Base-by-base conservation (phyloP, 805 yeast species). In the Saccharomycopsis vini region DNA sequence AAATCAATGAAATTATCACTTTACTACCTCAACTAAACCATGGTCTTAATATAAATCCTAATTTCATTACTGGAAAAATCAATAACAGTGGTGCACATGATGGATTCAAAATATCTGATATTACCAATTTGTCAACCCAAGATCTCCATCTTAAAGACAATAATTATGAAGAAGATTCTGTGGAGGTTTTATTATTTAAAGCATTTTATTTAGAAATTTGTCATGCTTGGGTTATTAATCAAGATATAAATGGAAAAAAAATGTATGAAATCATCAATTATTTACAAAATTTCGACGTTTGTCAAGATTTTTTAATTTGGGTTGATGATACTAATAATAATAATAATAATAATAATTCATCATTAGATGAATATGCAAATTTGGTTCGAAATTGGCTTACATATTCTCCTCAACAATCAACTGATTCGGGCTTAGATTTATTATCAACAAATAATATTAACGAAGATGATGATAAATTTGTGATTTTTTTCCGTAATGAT, bases 401-500 rank as follows among this genome's bases (percentile, higher is more conserved):
- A 2, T 62, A 69, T 20, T 77, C 87, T 50, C 74, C 78, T 5
- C 78, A 94, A 0, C 96, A 90, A 56, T 62, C 89, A 54, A 86
- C 97, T 0, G 65, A 63, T 1, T 62, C 66, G 39, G 98, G 98
- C 0, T 58, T 84, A 12, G 45, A 57, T 1, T 63, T 63, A 42
- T 58, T 84, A 49, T 9, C 9, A 19, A 10, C 18, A 9, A n/a
- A 10, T 15, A 63, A 65, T 47, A 58, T 62, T 4, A 54, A 67
- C 3, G 57, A 85, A 22, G 56, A 60, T 1, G 68, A 71, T 13
- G 78, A 78, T 34, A 71, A 79, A 5, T 68, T 79, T 44, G 74
- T 79, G 1, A 77, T 90, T 0, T 73, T 90, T 49, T 92, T 89
- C 65, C 71, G 97, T 56, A 90, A 92, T 61, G 89, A 92, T 59